Percentiles rank a stretch among this genome's conserved stretches.
Evolutionary conservation across 106 monocot species (phyloP).

Genomic region (Ottelia alismoides): DNA sequence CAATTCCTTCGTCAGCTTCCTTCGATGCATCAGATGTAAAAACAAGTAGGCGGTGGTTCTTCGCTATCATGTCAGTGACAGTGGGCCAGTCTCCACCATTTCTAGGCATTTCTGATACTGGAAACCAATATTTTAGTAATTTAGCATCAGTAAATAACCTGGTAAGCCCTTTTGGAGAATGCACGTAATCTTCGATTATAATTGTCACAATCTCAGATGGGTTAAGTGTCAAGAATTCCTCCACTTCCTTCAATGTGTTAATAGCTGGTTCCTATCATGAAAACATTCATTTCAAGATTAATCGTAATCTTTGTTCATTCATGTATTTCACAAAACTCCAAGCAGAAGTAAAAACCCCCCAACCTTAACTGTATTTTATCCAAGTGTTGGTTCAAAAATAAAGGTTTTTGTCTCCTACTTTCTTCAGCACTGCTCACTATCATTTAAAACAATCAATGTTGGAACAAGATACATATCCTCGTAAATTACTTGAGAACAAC

Average conservation of each 20-base stretch:
- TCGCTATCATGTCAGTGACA: constrained; percentile 70
- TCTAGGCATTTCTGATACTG: constrained; percentile 72
- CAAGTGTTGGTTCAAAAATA: background rate
- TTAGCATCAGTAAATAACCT: constrained; percentile 70
- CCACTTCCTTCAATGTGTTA: constrained; percentile 88
- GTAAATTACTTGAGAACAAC: background rate
- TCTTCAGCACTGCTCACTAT: background rate
- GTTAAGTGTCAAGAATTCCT: constrained; percentile 61
- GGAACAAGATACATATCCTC: background rate
- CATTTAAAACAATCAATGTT: background rate
- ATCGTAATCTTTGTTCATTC: too few relatives aligned
- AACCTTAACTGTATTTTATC: background rate
- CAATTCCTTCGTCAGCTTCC: constrained; percentile 97
- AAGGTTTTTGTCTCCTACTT: background rate
- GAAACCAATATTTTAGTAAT: constrained; percentile 80
- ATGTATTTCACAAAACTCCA: constrained; percentile 4
- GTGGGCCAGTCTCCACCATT: constrained; percentile 89
- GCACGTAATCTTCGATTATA: constrained; percentile 95
- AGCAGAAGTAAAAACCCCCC: background rate
- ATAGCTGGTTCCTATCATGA: constrained; percentile 96
- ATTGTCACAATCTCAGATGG: constrained; percentile 93
- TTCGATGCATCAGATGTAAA: constrained; percentile 82
- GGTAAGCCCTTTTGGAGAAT: constrained; percentile 64
- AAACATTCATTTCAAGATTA: too few relatives aligned
- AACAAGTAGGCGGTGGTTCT: constrained; percentile 71